Percentiles rank a stretch among this genome's conserved stretches.
phyloP scores from a whole-genome alignment of 768 basidiomycete species.

The Gloeostereum incarnatum region DNA sequence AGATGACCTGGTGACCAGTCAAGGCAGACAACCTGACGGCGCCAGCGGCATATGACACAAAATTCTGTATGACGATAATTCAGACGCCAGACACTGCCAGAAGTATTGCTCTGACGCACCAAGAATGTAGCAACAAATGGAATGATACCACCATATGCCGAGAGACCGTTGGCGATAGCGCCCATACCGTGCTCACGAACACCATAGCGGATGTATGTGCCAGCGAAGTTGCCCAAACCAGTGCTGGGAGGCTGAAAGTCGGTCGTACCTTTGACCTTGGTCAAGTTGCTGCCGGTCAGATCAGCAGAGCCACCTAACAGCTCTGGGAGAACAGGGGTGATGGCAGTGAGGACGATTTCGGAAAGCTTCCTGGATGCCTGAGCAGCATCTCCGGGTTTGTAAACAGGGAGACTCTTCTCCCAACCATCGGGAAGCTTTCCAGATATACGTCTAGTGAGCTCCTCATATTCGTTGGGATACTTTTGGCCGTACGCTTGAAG shows the following conservation, averaged over 20 bases:
- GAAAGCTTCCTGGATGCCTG: slow-evolving; percentile 91
- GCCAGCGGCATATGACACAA: slow-evolving; percentile 89
- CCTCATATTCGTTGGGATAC: slow-evolving; percentile 79
- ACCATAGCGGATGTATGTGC: slow-evolving; percentile 92
- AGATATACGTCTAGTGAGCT: slow-evolving; percentile 76
- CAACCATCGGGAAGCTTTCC: slow-evolving; percentile 79
- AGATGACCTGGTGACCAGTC: slow-evolving; percentile 84
- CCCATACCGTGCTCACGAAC: slow-evolving; percentile 98
- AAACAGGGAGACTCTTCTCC: slow-evolving; percentile 80
- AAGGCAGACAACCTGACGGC: slow-evolving; percentile 88
- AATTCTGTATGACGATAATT: slow-evolving; percentile 60
- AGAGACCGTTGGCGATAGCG: slow-evolving; percentile 86
- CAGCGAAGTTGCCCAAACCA: slow-evolving; percentile 73
- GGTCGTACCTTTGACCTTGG: slow-evolving; percentile 71
- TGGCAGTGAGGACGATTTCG: slow-evolving; percentile 75
- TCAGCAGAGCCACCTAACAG: slow-evolving; percentile 86
- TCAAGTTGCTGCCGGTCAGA: slow-evolving; percentile 87
- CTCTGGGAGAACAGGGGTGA: slow-evolving; percentile 73
- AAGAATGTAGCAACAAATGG: slow-evolving; percentile 92
- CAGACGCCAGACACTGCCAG: background rate
- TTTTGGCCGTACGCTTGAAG: slow-evolving; percentile 63
- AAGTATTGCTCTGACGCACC: slow-evolving; percentile 26
- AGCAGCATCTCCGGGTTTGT: slow-evolving; percentile 75
- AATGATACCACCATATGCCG: slow-evolving; percentile 85
- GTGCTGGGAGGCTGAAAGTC: slow-evolving; percentile 93